These are phyloP conservation scores for Komagataella populi DNA, from an alignment of 805 yeast species.

Conservation along the genomic window DNA sequence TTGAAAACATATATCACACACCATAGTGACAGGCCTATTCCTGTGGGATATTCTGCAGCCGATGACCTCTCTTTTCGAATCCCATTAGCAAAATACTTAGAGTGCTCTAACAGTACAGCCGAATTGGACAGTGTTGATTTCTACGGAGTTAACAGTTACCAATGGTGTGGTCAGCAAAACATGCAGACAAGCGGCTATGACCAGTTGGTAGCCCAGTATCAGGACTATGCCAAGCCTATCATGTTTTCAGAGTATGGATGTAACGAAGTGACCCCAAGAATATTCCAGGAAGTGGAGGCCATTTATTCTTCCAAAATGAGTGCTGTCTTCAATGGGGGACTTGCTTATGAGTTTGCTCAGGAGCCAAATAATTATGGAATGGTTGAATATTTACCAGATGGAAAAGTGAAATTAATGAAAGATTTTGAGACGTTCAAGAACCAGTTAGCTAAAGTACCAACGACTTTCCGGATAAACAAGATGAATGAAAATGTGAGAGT, in stretches of 20 bases:
- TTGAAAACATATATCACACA: constrained; percentile 54
- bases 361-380: constrained; percentile 73
- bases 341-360: constrained; percentile 70
- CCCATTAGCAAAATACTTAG: constrained; percentile 68
- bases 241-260: constrained; percentile 87
- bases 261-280: constrained; percentile 66
- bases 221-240: constrained; percentile 66
- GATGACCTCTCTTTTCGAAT: constrained; percentile 64
- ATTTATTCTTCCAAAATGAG: constrained; percentile 65
- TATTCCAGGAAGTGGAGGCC: constrained; percentile 62
- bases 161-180: constrained; percentile 85
- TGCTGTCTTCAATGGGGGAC: constrained; percentile 70
- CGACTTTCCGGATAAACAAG: constrained; percentile 12
- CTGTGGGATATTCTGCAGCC: constrained; percentile 88
- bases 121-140: constrained; percentile 70
- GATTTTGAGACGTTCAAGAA: constrained; percentile 29
- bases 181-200: constrained; percentile 61
- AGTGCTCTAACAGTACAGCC: constrained; percentile 53
- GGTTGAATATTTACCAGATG: constrained; percentile 32
- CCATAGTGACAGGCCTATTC: constrained; percentile 47
- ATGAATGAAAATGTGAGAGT: background rate
- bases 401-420: constrained; percentile 25
- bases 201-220: constrained; percentile 51
- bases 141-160: constrained; percentile 89
- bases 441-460: constrained; percentile 24